Evolutionary conservation across 768 basidiomycete genomes (phyloP), one percentile per base, ranked within the genome.

Genomic region (Sporobolomyces roseus): DNA sequence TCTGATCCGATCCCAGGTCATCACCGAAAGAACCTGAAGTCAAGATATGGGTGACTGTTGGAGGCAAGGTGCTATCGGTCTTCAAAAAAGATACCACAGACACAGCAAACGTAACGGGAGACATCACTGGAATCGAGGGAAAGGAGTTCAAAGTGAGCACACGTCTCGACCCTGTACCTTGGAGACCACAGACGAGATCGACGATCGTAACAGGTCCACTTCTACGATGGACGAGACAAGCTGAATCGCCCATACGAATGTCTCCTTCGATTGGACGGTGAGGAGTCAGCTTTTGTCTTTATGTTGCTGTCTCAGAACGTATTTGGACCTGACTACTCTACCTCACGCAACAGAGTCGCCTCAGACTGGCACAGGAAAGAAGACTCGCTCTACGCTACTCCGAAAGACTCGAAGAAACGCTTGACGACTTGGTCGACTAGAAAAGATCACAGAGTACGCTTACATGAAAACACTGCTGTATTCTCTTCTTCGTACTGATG

Each of bases 81-180:
- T 27, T 29, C 50, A 51, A 51, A 27, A 51, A 51, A 21, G 30
- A 29, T 33, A 17, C 25, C 4, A 12, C 21, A 7, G 21, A 51
- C 7, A 9, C 7, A 33, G 25, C 27, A 12, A 33, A 30, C 21
- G 50, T 51, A 4, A 29, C 23, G 4, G 50, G 23, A 27, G 50
- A 51, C 8, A 51, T 51, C 21, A 27, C 21, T 7, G 50, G 50
- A 13, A n/a, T 51, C n/a, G 50, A 51, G 21, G 50, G 50, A 27
- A 51, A 51, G n/a, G 50, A 51, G 21, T 51, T 51, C 25, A 17
- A 51, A 30, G 50, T 51, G 27, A 51, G 50, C 48, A 13, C 21
- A 13, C 7, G 13, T 13, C 7, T 33, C 9, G 9, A 13, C 50
- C 21, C 13, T 33, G 23, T 51, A 16, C 13, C 29, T 14, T n/a